Evolutionary conservation across 192 early-diverging fungal genomes (phyloP), one percentile per base, ranked within the genome.

Genomic region (Anaeromyces robustus): DNA sequence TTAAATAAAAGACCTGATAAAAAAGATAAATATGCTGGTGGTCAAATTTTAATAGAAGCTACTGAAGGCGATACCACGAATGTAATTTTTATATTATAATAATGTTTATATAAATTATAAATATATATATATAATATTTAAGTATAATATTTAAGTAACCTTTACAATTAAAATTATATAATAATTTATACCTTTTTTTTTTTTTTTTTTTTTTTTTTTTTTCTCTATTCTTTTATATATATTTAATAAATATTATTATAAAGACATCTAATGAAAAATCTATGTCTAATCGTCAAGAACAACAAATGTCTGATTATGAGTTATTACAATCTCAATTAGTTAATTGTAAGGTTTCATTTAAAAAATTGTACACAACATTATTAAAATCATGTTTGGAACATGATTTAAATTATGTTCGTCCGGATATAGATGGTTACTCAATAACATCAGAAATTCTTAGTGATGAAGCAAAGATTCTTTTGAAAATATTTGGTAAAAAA

Each of bases 21-120:
- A 80, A 90, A 89, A 81, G 89, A 90, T 80, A 87, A 88, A 80
- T 88, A 89, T 82, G 87, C 89, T n/a, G 89, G 89, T 22, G 89
- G 89, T 12, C 84, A 88, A 29, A 84, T 90, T 22, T 78, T 86
- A 13, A 34, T 90, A 19, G 88, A 88, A 77, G 82, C 83, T 52
- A 77, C 82, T 77, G 80, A 89, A 77, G 81, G 80, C 4, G 86
- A 26, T n/a, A 68, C 52, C 9, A 68, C 52, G 6, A 26, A 68
- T 68, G 52, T 52, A 52, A 2, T 16, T 3, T 4, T 52, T 22
- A 18, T 22, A 14, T n/a, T n/a, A n/a, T n/a, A n/a, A n/a, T n/a
- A n/a, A n/a, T n/a, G n/a, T n/a, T n/a, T n/a, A n/a, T n/a, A n/a
- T n/a, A n/a, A n/a, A n/a, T n/a, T n/a, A n/a, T n/a, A n/a, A n/a